phyloP scores from a whole-genome alignment of 2,329 filamentous ascomycete genomes.

The Zasmidium angulare region DNA sequence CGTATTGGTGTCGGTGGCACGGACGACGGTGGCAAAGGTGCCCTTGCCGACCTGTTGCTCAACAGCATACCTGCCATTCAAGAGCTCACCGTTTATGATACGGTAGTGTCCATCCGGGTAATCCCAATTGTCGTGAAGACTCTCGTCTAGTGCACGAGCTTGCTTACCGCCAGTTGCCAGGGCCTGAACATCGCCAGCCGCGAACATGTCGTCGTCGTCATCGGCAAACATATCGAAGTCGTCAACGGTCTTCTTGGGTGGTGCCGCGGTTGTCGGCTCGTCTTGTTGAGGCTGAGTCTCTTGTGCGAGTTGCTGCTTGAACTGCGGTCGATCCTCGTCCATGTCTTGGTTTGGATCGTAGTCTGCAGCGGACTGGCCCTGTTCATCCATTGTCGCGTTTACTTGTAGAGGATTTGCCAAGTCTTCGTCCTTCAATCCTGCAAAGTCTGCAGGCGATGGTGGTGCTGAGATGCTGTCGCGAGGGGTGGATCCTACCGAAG shows the following conservation, averaged over 20 bases:
- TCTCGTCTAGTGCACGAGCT: conserved; percentile 63
- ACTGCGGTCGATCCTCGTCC: conserved; percentile 64
- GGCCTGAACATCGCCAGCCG: conserved; percentile 52
- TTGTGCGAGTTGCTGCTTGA: conserved; percentile 26
- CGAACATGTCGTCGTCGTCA: conserved; percentile 83
- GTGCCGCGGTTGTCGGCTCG: not conserved
- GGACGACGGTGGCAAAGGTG: conserved; percentile 95
- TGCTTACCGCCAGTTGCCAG: conserved; percentile 50
- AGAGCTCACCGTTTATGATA: conserved; percentile 83
- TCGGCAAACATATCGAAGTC: conserved; percentile 65
- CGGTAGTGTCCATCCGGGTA: conserved; percentile 97
- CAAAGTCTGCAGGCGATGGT: conserved; percentile 39
- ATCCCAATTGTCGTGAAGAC: conserved; percentile 87
- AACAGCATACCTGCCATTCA: conserved; percentile 86
- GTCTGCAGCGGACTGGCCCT: conserved; percentile 86
- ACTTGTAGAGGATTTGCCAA: conserved; percentile 35
- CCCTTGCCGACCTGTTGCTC: conserved; percentile 85
- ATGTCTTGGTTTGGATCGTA: conserved; percentile 89
- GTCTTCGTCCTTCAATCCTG: conserved; percentile 42
- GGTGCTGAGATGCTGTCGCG: conserved; percentile 26
- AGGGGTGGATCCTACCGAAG: conserved; percentile 35
- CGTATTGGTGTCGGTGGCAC: conserved; percentile 74
- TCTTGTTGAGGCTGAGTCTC: conserved; percentile 21
- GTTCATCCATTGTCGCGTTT: conserved; percentile 46
- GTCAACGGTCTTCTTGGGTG: conserved; percentile 11